Percentiles rank a stretch among this genome's conserved stretches.
phyloP scores from a whole-genome alignment of 192 early-diverging fungal species.

The Coemansia sp. region DNA sequence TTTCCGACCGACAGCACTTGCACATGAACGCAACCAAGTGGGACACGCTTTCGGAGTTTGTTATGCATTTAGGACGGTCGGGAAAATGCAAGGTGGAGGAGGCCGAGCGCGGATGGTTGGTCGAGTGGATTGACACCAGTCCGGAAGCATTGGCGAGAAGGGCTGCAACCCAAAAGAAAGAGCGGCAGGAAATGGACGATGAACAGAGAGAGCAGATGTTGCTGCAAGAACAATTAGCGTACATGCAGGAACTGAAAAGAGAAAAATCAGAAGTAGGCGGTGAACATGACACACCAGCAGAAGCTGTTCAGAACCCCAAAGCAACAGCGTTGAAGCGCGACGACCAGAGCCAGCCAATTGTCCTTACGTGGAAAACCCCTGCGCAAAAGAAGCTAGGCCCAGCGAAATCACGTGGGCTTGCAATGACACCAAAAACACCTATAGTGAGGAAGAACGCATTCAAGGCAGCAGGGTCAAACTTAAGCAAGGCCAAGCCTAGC shows the following conservation, averaged over 20 bases:
- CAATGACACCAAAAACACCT: neutral
- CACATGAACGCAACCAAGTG: slow-evolving; percentile 97
- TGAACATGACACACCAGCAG: neutral
- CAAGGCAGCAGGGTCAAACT: slow-evolving; percentile 11
- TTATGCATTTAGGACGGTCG: slow-evolving; percentile 80
- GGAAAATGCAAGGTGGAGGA: slow-evolving; percentile 87
- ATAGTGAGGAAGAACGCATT: slow-evolving; percentile 35
- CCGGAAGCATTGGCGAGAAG: slow-evolving; percentile 78
- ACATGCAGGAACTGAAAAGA: slow-evolving; percentile 58
- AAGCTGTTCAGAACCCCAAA: neutral
- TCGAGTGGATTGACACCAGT: slow-evolving; percentile 89
- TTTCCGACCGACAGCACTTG: slow-evolving; percentile 84
- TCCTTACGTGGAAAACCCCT: slow-evolving; percentile 22
- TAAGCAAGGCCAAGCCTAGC: neutral
- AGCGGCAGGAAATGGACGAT: slow-evolving; percentile 78
- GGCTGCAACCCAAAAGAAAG: slow-evolving; percentile 77
- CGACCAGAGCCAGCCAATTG: slow-evolving; percentile 14
- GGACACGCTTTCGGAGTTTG: slow-evolving; percentile 87
- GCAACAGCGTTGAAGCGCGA: slow-evolving; percentile 35
- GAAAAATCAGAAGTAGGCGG: neutral
- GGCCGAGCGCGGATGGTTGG: slow-evolving; percentile 85
- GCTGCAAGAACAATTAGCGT: slow-evolving; percentile 82
- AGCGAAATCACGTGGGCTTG: slow-evolving; percentile 8
- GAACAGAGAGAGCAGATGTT: slow-evolving; percentile 79
- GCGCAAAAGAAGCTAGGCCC: slow-evolving; percentile 1